These are phyloP conservation scores for Cyclocybe aegerita DNA, from an alignment of 768 basidiomycete genomes.

Conservation along the genomic window DNA sequence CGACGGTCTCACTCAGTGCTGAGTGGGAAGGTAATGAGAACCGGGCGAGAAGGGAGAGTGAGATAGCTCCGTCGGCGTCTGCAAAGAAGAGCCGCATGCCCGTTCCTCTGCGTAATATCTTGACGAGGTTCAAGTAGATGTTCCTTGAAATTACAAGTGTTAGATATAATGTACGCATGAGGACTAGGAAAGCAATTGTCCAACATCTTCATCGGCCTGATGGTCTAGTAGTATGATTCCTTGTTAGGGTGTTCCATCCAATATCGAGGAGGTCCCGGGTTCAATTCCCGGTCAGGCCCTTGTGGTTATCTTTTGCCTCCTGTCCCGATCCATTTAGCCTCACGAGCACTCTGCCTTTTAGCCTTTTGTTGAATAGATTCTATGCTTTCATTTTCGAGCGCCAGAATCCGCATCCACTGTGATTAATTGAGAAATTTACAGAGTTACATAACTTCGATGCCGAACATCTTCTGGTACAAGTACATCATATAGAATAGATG, in stretches of 20 bases:
- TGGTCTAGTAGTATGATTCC: slow-evolving; percentile 45
- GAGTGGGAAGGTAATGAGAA: slow-evolving; percentile 35
- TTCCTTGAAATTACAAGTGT: background rate
- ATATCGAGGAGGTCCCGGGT: slow-evolving; percentile 80
- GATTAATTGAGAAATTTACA: no score
- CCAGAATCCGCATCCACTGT: no score
- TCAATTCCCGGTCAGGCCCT: slow-evolving; percentile 54
- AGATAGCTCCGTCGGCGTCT: slow-evolving; percentile 10
- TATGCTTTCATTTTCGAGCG: no score
- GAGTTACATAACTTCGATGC: no score
- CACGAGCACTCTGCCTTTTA: no score
- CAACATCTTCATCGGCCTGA: slow-evolving; percentile 25
- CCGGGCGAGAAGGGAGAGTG: slow-evolving; percentile 26
- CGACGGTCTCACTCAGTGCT: slow-evolving; percentile 19
- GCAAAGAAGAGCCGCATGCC: slow-evolving; percentile 42
- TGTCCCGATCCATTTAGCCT: no score
- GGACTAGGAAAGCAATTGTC: background rate
- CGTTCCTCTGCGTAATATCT: slow-evolving; percentile 43
- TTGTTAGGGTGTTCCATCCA: slow-evolving; percentile 32
- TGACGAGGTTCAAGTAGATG: slow-evolving; percentile 43
- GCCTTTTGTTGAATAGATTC: no score
- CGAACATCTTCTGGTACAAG: no score
- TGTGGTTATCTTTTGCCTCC: no score
- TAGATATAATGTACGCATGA: background rate
- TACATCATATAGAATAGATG: no score